A percentile compares a stretch with the other conserved stretches of the same genome.
Evolutionary conservation across 2,329 filamentous ascomycete genomes (phyloP).

Genomic region (Xylaria hypoxylon): DNA sequence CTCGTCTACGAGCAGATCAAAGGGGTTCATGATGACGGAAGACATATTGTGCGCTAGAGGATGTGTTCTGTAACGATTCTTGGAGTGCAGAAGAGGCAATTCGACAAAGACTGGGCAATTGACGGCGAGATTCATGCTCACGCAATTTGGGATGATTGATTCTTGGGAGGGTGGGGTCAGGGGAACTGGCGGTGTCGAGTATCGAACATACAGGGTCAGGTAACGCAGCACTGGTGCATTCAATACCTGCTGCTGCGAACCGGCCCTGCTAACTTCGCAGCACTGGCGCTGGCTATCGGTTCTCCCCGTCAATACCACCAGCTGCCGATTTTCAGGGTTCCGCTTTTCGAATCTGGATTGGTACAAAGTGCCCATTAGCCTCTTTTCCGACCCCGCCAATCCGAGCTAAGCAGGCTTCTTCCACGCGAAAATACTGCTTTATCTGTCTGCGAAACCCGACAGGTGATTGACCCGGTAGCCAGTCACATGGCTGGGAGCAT

Average conservation of each 20-base stretch:
- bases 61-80: conserved; percentile 16
- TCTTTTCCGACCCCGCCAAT: conserved; percentile 22
- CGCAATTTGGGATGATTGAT: neutral
- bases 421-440: conserved; percentile 6
- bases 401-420: neutral
- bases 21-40: conserved; percentile 57
- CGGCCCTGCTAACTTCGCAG: conserved; percentile 15
- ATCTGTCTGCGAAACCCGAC: conserved; percentile 1
- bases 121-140: conserved; percentile 20
- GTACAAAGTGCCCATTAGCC: conserved; percentile 19
- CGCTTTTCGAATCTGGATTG: conserved; percentile 30
- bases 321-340: conserved; percentile 13
- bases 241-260: conserved; percentile 7
- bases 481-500: conserved; percentile 7
- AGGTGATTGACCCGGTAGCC: neutral
- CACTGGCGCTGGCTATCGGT: conserved; percentile 5
- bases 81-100: conserved; percentile 23
- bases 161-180: conserved; percentile 23
- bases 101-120: conserved; percentile 14
- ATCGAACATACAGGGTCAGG: conserved; percentile 22
- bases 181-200: conserved; percentile 41
- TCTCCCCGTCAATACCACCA: neutral
- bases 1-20: conserved; percentile 77
- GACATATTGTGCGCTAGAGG: conserved; percentile 21
- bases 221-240: conserved; percentile 14